Base-by-base conservation (phyloP, 164 flowering plant genomes). In the Magnolia kwangsiensis region DNA sequence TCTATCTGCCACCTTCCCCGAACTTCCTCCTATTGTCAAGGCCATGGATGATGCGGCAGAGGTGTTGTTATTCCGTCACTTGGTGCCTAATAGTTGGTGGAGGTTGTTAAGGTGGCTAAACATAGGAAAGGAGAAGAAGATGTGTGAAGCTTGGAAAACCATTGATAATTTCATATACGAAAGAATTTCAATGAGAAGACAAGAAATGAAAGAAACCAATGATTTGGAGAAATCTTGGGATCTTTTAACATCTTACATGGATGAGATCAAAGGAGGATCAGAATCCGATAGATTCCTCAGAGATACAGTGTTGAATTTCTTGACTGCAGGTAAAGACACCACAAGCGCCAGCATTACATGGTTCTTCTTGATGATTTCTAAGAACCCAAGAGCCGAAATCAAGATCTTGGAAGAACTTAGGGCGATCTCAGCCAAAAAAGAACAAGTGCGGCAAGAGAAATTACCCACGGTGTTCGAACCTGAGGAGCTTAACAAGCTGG, bases 11-110 rank as follows among this genome's bases (percentile, higher is more conserved):
- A 71, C 76, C n/a, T 69, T 83, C 8, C 81, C 83, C 1, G 16
- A 13, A 5, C 64, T 72, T 16, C 77, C 79, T 16, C 66, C 75
- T 21, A 64, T 76, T 20, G 73, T 81, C 2, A 76, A 81, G 51
- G 87, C 84, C 8, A 69, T 85, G 13, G 80, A 80, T 45, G 77
- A 78, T 27, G 76, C 77, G 8, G 64, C 23, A 20, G 82, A 81
- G 18, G 83, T 74, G 1, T 7, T 83, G 20, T 20, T 83, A 11
- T 50, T 27, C 29, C 69, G 85, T 59, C 80, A 80, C 51, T 7
- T 67, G 1, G 49, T 83, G 31, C 85, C 85, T 2, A 27, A 68
- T 5, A 61, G 50, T 1, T 70, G 78, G 55, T 83, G 84, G 85
- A 81, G 66, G 74, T 37, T 83, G 13, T 59, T 71, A 55, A 73